Conservation (phyloP, 306 rosid species). For the Lotus japonicus region DNA sequence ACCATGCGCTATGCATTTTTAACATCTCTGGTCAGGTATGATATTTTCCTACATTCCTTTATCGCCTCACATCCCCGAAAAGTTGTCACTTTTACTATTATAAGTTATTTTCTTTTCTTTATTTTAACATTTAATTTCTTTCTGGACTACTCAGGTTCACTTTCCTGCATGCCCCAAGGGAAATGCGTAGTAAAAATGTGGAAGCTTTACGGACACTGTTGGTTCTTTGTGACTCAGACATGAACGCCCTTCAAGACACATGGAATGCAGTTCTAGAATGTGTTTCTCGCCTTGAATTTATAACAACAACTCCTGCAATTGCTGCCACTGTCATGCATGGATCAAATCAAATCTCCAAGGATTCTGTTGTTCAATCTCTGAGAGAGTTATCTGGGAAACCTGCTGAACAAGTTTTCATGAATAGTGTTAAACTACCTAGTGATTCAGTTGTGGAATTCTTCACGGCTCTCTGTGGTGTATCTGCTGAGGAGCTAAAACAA, state of each 20-base stretch:
- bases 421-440: conserved; percentile 91
- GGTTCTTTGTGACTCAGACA: conserved; percentile 69
- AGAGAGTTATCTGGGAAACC: conserved; percentile 92
- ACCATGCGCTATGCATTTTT: conserved; percentile 99
- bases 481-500: conserved; percentile 96
- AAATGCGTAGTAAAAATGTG: conserved; percentile 97
- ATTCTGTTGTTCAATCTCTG: conserved; percentile 88
- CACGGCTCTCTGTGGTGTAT: conserved; percentile 96
- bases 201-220: conserved; percentile 88
- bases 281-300: conserved; percentile 90
- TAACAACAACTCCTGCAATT: conserved; percentile 75
- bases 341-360: conserved; percentile 95
- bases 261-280: conserved; percentile 99
- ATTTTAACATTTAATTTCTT: conserved; percentile 26
- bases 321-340: conserved; percentile 92
- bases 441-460: conserved; percentile 95
- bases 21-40: conserved; percentile 91
- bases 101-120: not conserved
- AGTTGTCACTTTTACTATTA: not conserved
- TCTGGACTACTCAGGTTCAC: conserved; percentile 67
- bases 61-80: not conserved
- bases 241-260: conserved; percentile 87
- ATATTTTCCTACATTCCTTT: not conserved
- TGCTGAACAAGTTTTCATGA: conserved; percentile 91
- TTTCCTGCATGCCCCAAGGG: conserved; percentile 98